Conservation (phyloP, 1,284 basidiomycete genomes). For the Leccinum subatratum region DNA sequence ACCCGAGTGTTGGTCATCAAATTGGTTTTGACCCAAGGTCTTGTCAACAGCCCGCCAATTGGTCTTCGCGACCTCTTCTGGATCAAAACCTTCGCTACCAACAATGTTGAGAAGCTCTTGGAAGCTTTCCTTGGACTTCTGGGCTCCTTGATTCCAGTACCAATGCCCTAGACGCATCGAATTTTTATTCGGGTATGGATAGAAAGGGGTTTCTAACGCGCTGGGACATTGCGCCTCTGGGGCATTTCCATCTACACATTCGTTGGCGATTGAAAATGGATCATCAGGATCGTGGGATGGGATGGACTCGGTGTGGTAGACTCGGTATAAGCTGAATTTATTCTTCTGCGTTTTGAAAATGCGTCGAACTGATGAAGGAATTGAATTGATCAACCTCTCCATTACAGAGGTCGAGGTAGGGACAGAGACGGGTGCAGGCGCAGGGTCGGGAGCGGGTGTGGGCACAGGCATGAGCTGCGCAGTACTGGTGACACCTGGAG, state of each 20-base stretch:
- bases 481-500: neutral
- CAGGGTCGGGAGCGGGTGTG: neutral
- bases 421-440: neutral
- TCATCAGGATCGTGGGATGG: neutral
- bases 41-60: constrained; percentile 1
- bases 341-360: neutral
- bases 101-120: neutral
- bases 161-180: neutral
- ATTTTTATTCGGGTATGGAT: neutral
- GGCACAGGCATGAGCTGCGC: neutral
- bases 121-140: neutral
- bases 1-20: neutral
- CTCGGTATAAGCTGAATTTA: neutral
- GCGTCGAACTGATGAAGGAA: neutral
- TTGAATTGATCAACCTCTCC: neutral
- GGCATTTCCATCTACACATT: neutral
- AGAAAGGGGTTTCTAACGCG: neutral
- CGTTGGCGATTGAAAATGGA: neutral
- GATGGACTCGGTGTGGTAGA: neutral
- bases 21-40: neutral
- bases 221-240: neutral
- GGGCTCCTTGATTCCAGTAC: too few relatives aligned
- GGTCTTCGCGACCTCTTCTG: neutral
- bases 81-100: neutral
- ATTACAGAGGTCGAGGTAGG: neutral